A percentile compares a stretch with the other conserved stretches of the same genome.
These are phyloP conservation scores for Talaromyces nanjingensis DNA, from an alignment of 495 filamentous ascomycete species.

Conservation along the genomic window DNA sequence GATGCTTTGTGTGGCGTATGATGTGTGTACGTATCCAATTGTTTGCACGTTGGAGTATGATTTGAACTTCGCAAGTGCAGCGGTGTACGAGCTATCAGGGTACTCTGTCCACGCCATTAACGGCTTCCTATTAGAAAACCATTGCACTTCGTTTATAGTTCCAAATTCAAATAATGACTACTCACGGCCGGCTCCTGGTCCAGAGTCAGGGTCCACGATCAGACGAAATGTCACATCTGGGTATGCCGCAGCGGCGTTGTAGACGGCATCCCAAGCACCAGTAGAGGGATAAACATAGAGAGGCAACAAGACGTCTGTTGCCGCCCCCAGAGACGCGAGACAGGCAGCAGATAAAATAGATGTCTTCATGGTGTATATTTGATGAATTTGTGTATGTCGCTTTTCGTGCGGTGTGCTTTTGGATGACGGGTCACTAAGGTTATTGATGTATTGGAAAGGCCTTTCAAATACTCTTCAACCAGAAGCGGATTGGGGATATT, in stretches of 20 bases:
- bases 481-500: neutral
- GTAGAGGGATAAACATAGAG: conserved; percentile 43
- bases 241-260: conserved; percentile 26
- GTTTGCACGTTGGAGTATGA: conserved; percentile 34
- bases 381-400: neutral
- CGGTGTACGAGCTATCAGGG: conserved; percentile 24
- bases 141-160: neutral
- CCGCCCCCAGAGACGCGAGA: conserved; percentile 2
- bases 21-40: conserved; percentile 43
- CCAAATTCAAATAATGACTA: neutral
- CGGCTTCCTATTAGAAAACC: neutral
- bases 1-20: conserved; percentile 20
- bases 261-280: conserved; percentile 36
- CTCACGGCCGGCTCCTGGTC: conserved; percentile 31
- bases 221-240: conserved; percentile 30
- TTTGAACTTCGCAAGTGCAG: conserved; percentile 30
- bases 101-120: conserved; percentile 7
- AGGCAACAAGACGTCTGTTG: conserved; percentile 38
- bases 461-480: neutral
- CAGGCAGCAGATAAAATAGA: neutral
- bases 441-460: neutral
- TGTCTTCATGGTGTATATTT: conserved; percentile 1
- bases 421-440: neutral
- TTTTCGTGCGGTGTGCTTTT: neutral
- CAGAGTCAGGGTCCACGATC: conserved; percentile 40